Evolutionary conservation across 1,139 yeast species (phyloP), one percentile per base, ranked within the genome.

Genomic region (Lizanozyma gosingica): DNA sequence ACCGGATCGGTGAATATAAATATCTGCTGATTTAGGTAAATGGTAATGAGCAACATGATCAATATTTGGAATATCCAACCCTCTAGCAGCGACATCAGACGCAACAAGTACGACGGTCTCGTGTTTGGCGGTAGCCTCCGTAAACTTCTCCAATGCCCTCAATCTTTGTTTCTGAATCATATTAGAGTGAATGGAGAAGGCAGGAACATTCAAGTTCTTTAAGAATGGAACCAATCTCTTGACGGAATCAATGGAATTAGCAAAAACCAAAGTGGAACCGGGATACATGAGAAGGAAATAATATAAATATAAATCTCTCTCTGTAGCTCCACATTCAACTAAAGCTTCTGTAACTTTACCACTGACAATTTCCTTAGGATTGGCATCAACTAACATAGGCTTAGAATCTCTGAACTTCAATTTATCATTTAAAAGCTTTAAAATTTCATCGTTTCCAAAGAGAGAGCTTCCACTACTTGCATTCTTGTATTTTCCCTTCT

Each of bases 71-170:
- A 94, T 87, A 70, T 94, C 99, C 45, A 94, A 72, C 45, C 99
- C 99, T 67, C 99, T 78, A 4, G 99, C 98, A 2, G 99, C 98
- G 40, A 92, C 97, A 61, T 92, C 99, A 2, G 97, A 87, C 1
- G 97, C 96, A 41, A 94, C 77, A 41, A 94, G 68, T 2, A 92
- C 90, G 0, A 87, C 76, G 2, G 85, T 73, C 47, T 69, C 71
- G 42, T 69, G 62, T 45, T 64, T 67, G 52, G 71, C 58, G 53
- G 76, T 66, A 27, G 80, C 74, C 39, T 67, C 73, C 49, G 73
- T 75, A 60, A 81, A 83, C 45, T 76, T 71, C 56, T 94, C 99
- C 51, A 94, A 66, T 4, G 94, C 78, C 51, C 92, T 74, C 52
- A 94, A 66, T 56, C 99, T 79, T 57, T 86, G 96, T 54, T 88